A percentile compares a stretch with the other conserved stretches of the same genome.
These are phyloP conservation scores for Pestalotiopsis sp. DNA, from an alignment of 2,329 filamentous ascomycete genomes.

Conservation along the genomic window DNA sequence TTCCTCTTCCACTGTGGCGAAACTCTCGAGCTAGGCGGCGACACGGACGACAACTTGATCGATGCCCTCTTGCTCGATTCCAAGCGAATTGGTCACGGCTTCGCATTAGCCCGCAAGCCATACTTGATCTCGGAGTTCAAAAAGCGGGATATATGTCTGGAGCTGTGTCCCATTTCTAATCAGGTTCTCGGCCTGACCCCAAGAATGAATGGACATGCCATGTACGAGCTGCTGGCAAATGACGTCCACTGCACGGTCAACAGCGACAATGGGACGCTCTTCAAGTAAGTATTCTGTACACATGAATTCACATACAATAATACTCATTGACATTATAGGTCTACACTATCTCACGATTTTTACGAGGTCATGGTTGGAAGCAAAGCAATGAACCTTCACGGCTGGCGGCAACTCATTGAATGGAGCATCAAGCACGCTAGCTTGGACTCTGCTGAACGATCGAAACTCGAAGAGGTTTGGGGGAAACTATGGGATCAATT, in stretches of 20 bases:
- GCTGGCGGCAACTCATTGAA: constrained; percentile 68
- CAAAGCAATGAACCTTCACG: constrained; percentile 65
- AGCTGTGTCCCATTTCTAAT: constrained; percentile 77
- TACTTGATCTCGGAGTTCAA: constrained; percentile 68
- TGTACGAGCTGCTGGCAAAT: constrained; percentile 70
- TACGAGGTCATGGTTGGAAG: constrained; percentile 75
- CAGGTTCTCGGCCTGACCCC: constrained; percentile 72
- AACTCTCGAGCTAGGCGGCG: constrained; percentile 66
- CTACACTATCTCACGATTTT: constrained; percentile 74
- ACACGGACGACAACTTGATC: constrained; percentile 67
- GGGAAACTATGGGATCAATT: constrained; percentile 59
- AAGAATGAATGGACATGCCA: constrained; percentile 64
- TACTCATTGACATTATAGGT: constrained; percentile 43
- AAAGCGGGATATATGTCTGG: constrained; percentile 66
- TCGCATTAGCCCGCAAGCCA: constrained; percentile 67
- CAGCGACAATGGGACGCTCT: constrained; percentile 75
- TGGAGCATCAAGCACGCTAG: constrained; percentile 67
- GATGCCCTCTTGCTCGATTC: constrained; percentile 67
- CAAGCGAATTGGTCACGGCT: constrained; percentile 75
- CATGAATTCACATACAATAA: neutral
- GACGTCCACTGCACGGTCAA: constrained; percentile 74
- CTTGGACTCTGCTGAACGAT: constrained; percentile 44
- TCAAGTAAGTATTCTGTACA: constrained; percentile 51
- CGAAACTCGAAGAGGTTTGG: constrained; percentile 43
- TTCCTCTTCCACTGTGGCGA: constrained; percentile 80